Conservation (phyloP, 176 grass and related monocot genomes). For the Oryza coarctata region DNA sequence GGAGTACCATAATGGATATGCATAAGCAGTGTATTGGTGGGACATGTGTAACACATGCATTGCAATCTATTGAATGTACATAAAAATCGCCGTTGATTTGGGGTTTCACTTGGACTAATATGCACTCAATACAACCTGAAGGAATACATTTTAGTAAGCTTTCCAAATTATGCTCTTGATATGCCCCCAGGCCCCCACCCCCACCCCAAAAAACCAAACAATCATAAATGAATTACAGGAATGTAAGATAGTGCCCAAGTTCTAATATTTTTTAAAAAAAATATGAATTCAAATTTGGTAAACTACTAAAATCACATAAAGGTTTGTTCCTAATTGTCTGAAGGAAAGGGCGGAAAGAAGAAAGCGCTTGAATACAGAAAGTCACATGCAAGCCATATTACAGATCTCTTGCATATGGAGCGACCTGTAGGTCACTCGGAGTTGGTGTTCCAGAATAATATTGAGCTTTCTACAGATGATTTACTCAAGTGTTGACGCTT, state of each 20-base stretch:
- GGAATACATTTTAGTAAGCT: background rate
- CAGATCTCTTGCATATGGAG: background rate
- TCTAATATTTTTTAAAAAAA: background rate
- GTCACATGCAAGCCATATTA: background rate
- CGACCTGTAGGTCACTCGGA: background rate
- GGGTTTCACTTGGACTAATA: background rate
- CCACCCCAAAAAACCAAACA: background rate
- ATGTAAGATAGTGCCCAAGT: background rate
- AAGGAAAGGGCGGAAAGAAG: background rate
- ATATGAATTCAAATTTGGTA: background rate
- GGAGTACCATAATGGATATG: background rate
- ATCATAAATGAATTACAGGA: background rate
- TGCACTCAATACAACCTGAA: background rate
- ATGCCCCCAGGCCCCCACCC: background rate
- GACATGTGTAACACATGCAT: background rate
- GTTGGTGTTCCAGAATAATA: background rate
- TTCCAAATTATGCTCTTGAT: background rate
- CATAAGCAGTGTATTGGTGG: background rate
- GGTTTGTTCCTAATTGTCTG: background rate
- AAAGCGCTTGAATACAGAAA: background rate
- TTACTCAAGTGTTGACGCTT: background rate
- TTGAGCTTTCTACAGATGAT: background rate
- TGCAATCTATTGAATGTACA: slow-evolving; percentile 6
- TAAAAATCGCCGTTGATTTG: background rate
- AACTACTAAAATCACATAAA: background rate